Evolutionary conservation across 352 stramenopile species (phyloP), one percentile per base, ranked within the genome.

Genomic region (Globisporangium rhizosaccharum): DNA sequence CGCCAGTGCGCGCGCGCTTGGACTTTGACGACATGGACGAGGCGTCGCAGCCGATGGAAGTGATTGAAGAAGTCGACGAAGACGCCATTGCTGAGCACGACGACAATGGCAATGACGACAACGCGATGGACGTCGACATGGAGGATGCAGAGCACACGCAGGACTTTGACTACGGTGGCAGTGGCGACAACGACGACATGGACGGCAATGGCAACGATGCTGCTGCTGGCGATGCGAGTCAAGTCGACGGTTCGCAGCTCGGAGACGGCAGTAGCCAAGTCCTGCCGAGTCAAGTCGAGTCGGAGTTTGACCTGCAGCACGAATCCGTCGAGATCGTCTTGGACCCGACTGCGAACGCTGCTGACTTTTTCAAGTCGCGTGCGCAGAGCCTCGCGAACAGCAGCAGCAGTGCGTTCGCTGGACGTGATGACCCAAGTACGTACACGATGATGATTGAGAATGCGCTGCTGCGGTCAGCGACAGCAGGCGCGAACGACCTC

Each of bases 401-500:
- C 44, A 49, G 44, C 44, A 26, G 20, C 44, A 18, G 44, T 5
- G 2, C 17, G 7, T 23, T 28, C 44, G n/a, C 10, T 10, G 71
- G 81, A 17, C 49, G 53, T 68, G 75, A 88, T 47, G 78, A 90
- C 47, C 73, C 71, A 4, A 73, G 72, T 26, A 53, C 75, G 48
- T 87, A 86, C 51, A 84, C 76, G 0, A 72, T 86, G 46, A 75
- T 90, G 71, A 85, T 93, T 48, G 83, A 93, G 63, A 89, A 71
- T 37, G 83, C 83, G 17, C 64, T 93, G 2, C 69, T 91, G 56
- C 71, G 79, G 2, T 90, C 83, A 0, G 73, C 69, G 11, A 70
- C 67, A 6, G 48, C 74, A 23, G 67, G 74, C 25, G 62, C 79
- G 5, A 80, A 89, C 47, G 67, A 76, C 56, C 51, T 64, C 3